Conservation (phyloP, 1,284 basidiomycete species). For the Coniferiporia weirii region DNA sequence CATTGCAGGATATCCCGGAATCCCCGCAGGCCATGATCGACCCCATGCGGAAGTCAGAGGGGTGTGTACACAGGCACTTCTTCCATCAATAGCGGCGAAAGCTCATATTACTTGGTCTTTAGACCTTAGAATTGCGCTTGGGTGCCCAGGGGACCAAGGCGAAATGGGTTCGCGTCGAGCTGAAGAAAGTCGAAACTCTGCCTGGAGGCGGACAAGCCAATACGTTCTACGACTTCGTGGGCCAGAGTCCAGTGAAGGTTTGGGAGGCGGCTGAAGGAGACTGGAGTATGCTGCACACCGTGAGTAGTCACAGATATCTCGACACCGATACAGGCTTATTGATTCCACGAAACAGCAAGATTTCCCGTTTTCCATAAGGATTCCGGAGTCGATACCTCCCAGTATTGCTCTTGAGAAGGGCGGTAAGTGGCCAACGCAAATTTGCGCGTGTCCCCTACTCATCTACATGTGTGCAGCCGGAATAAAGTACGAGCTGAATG, state of each 20-base stretch:
- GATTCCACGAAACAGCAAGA: conserved; percentile 42
- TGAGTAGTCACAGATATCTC: conserved; percentile 34
- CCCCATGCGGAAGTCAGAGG: conserved; percentile 77
- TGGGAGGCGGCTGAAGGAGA: conserved; percentile 73
- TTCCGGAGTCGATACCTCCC: conserved; percentile 82
- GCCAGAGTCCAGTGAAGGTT: conserved; percentile 63
- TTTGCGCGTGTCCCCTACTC: not conserved
- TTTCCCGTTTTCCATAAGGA: conserved; percentile 78
- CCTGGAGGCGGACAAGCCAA: conserved; percentile 64
- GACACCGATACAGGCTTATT: not conserved
- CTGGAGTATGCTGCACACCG: conserved; percentile 60
- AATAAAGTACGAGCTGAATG: conserved; percentile 81
- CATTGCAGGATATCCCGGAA: conserved; percentile 69
- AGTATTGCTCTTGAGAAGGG: conserved; percentile 68
- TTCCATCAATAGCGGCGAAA: conserved; percentile 2
- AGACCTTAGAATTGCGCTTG: conserved; percentile 81
- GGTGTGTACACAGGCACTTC: conserved; percentile 45
- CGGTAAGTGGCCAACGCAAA: conserved; percentile 37
- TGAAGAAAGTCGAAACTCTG: conserved; percentile 80
- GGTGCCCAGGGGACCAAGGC: conserved; percentile 75
- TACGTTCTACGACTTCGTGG: conserved; percentile 69
- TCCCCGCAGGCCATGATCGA: conserved; percentile 63
- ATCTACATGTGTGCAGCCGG: conserved; percentile 43
- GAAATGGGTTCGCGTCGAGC: conserved; percentile 83
- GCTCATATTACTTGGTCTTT: conserved; percentile 4